Evolutionary conservation across 2,329 filamentous ascomycete species (phyloP), one percentile per base, ranked within the genome.

Genomic region (Chrysosporium keratinophilum): DNA sequence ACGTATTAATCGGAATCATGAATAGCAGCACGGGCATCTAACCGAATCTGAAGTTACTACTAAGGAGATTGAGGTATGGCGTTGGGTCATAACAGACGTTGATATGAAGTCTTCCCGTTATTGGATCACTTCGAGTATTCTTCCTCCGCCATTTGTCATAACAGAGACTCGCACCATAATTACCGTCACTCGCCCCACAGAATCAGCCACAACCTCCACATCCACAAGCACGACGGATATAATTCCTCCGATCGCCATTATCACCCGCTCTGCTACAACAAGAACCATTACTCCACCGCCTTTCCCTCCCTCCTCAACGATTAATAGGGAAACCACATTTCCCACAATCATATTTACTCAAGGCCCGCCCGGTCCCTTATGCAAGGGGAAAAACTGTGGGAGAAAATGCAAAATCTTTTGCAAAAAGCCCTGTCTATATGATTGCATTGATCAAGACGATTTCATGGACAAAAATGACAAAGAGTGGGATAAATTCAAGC

Each of bases 71-170:
- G 44, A 54, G 12, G 31, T 54, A 40, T 54, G 52, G 52, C n/a
- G 49, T 28, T 54, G 52, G 52, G 28, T 40, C 31, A 19, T 54
- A 15, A 50, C 44, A 2, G 35, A 50, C 17, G 43, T 19, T 7
- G 28, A 40, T 9, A 20, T 35, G 9, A 49, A 34, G 10, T 43
- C 44, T n/a, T 33, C 52, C 5, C 33, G 35, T 3, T 37, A 49
- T 15, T 19, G 14, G 23, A 31, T 54, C n/a, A 15, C 48, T 6
- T 33, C 35, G 15, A 50, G 52, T 23, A 54, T 54, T 28, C 35
- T 49, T 11, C 52, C 52, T 35, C 52, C 44, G 7, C 52, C 52
- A n/a, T 54, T 54, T 50, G 45, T 54, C 35, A 50, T 54, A 33
- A 54, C 52, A 35, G 42, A 53, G 5, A 47, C 12, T 10, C 31